A percentile compares a stretch with the other conserved stretches of the same genome.
Evolutionary conservation across 495 filamentous ascomycete species (phyloP).

Genomic region (Aspergillus nidulans): DNA sequence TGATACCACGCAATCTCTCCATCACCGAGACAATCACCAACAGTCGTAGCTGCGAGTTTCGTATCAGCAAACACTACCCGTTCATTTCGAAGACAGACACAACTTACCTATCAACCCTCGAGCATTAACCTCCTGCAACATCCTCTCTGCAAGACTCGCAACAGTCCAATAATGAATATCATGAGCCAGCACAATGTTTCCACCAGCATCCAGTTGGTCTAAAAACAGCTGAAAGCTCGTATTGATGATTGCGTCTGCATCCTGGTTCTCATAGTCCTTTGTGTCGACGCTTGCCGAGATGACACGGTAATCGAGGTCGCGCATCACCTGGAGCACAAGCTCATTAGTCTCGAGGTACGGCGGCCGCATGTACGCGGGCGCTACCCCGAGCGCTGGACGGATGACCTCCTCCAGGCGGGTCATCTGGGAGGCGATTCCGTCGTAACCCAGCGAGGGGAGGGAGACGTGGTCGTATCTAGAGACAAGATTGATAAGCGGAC

Average conservation of each 20-base stretch:
- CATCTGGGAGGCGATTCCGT: conserved; percentile 59
- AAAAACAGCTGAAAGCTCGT: conserved; percentile 29
- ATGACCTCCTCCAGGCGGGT: conserved; percentile 65
- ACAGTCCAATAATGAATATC: conserved; percentile 44
- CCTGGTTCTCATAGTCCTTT: conserved; percentile 39
- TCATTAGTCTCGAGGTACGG: conserved; percentile 36
- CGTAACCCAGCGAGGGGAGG: conserved; percentile 49
- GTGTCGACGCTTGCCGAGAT: conserved; percentile 43
- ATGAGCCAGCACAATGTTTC: conserved; percentile 40
- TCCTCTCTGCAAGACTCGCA: conserved; percentile 26
- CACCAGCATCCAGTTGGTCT: conserved; percentile 24
- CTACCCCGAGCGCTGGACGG: conserved; percentile 61
- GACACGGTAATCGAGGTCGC: conserved; percentile 37
- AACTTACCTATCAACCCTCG: conserved; percentile 32
- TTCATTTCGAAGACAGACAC: background rate
- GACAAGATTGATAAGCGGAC: background rate
- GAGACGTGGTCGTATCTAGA: conserved; percentile 55
- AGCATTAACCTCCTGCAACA: conserved; percentile 29
- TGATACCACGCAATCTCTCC: conserved; percentile 60
- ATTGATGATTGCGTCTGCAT: conserved; percentile 17
- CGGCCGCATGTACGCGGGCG: conserved; percentile 67
- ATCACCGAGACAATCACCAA: conserved; percentile 72
- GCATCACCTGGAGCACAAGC: conserved; percentile 26
- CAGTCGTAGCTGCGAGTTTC: conserved; percentile 53
- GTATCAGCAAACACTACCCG: conserved; percentile 12